Conservation (phyloP, 2,329 filamentous ascomycete species). For the Annulohypoxylon truncatum region DNA sequence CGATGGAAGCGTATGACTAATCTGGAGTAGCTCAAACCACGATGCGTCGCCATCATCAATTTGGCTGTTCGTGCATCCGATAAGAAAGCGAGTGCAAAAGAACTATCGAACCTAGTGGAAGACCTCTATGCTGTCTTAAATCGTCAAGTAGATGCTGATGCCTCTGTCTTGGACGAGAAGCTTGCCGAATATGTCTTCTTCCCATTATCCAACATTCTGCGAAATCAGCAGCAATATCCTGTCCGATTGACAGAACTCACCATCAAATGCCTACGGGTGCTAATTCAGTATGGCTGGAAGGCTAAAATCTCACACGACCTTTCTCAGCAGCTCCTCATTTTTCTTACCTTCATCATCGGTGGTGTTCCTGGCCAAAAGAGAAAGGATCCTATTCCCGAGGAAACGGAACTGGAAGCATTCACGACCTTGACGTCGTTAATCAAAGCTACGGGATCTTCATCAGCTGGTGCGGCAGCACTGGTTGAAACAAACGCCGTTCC, state of each 20-base stretch:
- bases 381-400: conserved; percentile 70
- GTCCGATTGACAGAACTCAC: conserved; percentile 79
- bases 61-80: conserved; percentile 63
- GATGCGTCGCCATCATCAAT: conserved; percentile 70
- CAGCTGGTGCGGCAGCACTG: conserved; percentile 61
- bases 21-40: conserved; percentile 67
- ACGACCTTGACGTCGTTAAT: conserved; percentile 76
- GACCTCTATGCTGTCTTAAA: conserved; percentile 61
- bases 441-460: conserved; percentile 64
- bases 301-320: conserved; percentile 75
- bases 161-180: conserved; percentile 75
- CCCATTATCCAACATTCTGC: conserved; percentile 87
- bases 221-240: conserved; percentile 77
- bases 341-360: conserved; percentile 84
- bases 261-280: conserved; percentile 77
- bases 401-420: conserved; percentile 78
- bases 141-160: conserved; percentile 57
- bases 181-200: conserved; percentile 96
- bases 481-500: conserved; percentile 73
- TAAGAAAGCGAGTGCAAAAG: conserved; percentile 55
- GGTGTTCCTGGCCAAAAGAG: conserved; percentile 70
- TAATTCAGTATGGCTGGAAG: conserved; percentile 85
- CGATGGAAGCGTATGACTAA: conserved; percentile 24
- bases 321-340: conserved; percentile 84
- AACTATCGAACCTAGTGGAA: conserved; percentile 59